A percentile compares a stretch with the other conserved stretches of the same genome.
These are phyloP conservation scores for Plasmodium gallinaceum DNA, from an alignment of 169 alveolate species.

Conservation along the genomic window DNA sequence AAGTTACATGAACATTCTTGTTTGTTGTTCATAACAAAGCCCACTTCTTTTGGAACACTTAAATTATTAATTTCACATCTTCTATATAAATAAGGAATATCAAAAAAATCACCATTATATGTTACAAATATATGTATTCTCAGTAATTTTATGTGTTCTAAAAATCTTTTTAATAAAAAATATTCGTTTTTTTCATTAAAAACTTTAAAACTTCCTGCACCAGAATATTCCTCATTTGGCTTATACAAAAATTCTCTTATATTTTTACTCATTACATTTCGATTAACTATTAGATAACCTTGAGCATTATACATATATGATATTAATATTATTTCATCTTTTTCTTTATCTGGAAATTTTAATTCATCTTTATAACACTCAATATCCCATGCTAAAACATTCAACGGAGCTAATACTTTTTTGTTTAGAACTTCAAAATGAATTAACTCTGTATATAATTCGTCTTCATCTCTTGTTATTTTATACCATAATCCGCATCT, in stretches of 20 bases:
- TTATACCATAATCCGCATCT: conserved; percentile 98
- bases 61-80: conserved; percentile 94
- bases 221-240: conserved; percentile 96
- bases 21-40: conserved; percentile 84
- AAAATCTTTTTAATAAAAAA: conserved; percentile 81
- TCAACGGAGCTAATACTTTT: conserved; percentile 90
- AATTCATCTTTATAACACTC: conserved; percentile 98
- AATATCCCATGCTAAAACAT: conserved; percentile 98
- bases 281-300: conserved; percentile 96
- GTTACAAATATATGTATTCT: conserved; percentile 95
- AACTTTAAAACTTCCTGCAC: conserved; percentile 86
- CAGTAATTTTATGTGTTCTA: conserved; percentile 79
- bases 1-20: conserved; percentile 90
- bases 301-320: conserved; percentile 97
- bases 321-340: conserved; percentile 91
- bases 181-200: conserved; percentile 82
- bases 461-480: conserved; percentile 83
- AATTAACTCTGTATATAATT: conserved; percentile 71
- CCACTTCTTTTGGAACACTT: conserved; percentile 90
- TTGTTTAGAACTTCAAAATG: conserved; percentile 76
- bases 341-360: conserved; percentile 98
- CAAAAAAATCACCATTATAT: conserved; percentile 99
- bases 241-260: conserved; percentile 96
- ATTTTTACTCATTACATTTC: conserved; percentile 94
- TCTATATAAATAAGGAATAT: conserved; percentile 96